These are phyloP conservation scores for Brettanomyces anomalus DNA, from an alignment of 805 yeast genomes.

Conservation along the genomic window DNA sequence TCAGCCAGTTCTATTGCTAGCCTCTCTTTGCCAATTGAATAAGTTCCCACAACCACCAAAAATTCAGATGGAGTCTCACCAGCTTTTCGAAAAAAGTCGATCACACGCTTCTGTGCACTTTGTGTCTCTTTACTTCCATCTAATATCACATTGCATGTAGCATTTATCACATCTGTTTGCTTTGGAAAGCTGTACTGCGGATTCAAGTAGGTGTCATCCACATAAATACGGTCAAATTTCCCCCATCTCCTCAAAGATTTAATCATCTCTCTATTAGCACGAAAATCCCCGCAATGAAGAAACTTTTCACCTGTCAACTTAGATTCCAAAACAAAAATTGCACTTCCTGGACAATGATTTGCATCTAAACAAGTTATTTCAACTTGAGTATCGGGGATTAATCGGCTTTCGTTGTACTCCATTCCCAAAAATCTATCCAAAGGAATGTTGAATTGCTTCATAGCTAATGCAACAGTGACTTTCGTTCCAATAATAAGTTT, in stretches of 20 bases:
- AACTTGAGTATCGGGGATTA: constrained; percentile 32
- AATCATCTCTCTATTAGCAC: constrained; percentile 53
- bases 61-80: constrained; percentile 5
- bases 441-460: constrained; percentile 45
- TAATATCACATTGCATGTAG: constrained; percentile 43
- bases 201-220: constrained; percentile 86
- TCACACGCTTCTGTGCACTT: constrained; percentile 24
- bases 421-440: constrained; percentile 28
- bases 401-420: constrained; percentile 29
- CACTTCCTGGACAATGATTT: constrained; percentile 97
- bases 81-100: constrained; percentile 25
- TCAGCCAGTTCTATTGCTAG: constrained; percentile 62
- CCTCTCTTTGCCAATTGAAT: constrained; percentile 88
- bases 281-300: constrained; percentile 90
- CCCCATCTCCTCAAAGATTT: constrained; percentile 17
- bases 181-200: constrained; percentile 71
- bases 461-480: constrained; percentile 54
- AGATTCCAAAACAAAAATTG: constrained; percentile 60
- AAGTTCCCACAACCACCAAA: constrained; percentile 72
- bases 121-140: constrained; percentile 18
- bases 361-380: constrained; percentile 68
- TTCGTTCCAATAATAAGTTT: constrained; percentile 57
- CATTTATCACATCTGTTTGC: constrained; percentile 57
- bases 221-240: constrained; percentile 54
- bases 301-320: constrained; percentile 25